Evolutionary conservation across 140 eudicot genomes (phyloP).

Genomic region (Cichorium intybus): DNA sequence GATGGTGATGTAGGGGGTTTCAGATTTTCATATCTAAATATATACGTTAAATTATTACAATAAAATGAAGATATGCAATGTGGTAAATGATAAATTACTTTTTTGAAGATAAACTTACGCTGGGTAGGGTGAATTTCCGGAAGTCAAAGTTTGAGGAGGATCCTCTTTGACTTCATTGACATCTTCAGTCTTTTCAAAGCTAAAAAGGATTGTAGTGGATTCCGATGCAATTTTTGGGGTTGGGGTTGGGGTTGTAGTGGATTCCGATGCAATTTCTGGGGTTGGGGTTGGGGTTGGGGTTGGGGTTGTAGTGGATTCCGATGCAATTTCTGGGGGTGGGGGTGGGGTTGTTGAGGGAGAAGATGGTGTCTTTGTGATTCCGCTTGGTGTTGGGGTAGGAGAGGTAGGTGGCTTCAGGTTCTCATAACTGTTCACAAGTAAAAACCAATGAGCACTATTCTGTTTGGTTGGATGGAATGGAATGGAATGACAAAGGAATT

Average conservation of each 20-base stretch:
- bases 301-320: too few relatives aligned
- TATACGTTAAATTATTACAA: neutral
- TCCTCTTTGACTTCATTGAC: conserved; percentile 21
- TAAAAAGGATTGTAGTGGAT: conserved; percentile 13
- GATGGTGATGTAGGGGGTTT: conserved; percentile 78
- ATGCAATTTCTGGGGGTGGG: conserved; percentile 27
- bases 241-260: neutral
- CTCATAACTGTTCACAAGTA: conserved; percentile 42
- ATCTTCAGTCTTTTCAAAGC: conserved; percentile 12
- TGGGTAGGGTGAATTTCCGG: conserved; percentile 46
- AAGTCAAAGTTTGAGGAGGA: conserved; percentile 30
- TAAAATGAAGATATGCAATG: conserved; percentile 1
- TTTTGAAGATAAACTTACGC: conserved; percentile 44
- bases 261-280: conserved; percentile 26
- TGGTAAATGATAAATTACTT: neutral
- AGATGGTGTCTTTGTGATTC: conserved; percentile 25
- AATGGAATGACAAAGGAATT: too few relatives aligned
- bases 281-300: too few relatives aligned
- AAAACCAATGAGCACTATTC: neutral
- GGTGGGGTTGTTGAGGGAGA: conserved; percentile 5
- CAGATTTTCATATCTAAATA: conserved; percentile 54
- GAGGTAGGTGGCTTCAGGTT: conserved; percentile 66
- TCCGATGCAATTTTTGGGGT: conserved; percentile 26
- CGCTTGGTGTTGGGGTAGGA: conserved; percentile 60
- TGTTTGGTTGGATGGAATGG: neutral